Evolutionary conservation across 2,329 filamentous ascomycete species (phyloP).

Genomic region (Aureobasidium sp.): DNA sequence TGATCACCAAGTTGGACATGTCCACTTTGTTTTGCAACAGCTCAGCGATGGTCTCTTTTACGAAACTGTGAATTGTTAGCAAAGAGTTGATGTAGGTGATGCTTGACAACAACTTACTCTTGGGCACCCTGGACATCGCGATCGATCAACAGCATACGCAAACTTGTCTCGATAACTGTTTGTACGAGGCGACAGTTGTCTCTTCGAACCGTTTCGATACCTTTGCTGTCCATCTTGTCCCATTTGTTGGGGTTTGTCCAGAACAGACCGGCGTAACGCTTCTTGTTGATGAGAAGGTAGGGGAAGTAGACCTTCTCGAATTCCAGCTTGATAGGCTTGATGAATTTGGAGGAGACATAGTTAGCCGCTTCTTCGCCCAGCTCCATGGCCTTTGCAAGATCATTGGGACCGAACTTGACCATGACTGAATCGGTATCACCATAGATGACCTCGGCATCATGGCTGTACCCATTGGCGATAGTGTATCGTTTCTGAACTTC

Average conservation of each 20-base stretch:
- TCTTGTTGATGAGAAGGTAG: conserved; percentile 98
- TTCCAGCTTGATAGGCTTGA: conserved; percentile 96
- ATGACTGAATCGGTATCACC: conserved; percentile 99
- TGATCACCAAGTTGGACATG: conserved; percentile 98
- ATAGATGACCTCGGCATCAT: conserved; percentile 95
- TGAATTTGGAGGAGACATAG: conserved; percentile 83
- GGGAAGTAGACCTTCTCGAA: conserved; percentile 99
- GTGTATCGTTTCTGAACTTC: conserved; percentile 87
- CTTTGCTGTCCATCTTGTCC: conserved; percentile 99
- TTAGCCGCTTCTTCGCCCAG: conserved; percentile 86
- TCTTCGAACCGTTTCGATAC: conserved; percentile 94
- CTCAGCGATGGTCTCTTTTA: conserved; percentile 92
- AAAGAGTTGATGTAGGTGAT: not conserved
- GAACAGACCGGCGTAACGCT: conserved; percentile 94
- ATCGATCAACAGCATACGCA: conserved; percentile 93
- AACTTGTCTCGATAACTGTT: conserved; percentile 92
- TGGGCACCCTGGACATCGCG: conserved; percentile 83
- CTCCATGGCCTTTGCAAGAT: conserved; percentile 83
- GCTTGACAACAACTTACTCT: conserved; percentile 54
- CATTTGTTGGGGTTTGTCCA: conserved; percentile 93
- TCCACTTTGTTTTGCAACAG: conserved; percentile 95
- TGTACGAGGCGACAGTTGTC: conserved; percentile 95
- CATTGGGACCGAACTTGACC: conserved; percentile 93
- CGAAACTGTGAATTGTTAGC: conserved; percentile 57
- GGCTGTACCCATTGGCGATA: conserved; percentile 86